Evolutionary conservation across 1,284 basidiomycete genomes (phyloP).

Genomic region (Cutaneotrichosporon sp.): DNA sequence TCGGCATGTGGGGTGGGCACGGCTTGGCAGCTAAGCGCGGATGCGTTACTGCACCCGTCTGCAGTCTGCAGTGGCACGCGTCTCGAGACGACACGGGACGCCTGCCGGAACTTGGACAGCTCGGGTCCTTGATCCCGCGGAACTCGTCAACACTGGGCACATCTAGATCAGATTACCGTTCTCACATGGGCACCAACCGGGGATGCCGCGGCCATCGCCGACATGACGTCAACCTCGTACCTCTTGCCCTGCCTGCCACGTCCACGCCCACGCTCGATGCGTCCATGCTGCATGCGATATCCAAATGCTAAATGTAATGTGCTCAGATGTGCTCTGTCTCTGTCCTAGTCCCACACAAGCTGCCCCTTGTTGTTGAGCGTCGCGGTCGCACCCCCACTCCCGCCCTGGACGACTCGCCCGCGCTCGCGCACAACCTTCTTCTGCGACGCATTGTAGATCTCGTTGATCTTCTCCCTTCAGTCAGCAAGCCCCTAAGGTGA

Average conservation of each 20-base stretch:
- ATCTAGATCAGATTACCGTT: background rate
- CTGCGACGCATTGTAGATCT: constrained; percentile 35
- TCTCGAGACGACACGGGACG: background rate
- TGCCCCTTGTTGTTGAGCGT: constrained; percentile 39
- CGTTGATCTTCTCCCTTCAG: constrained; percentile 44
- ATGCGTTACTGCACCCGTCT: too few relatives aligned
- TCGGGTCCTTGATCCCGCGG: constrained; percentile 5
- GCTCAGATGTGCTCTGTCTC: too few relatives aligned
- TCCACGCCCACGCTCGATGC: too few relatives aligned
- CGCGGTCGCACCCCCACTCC: constrained; percentile 20
- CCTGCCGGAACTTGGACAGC: background rate
- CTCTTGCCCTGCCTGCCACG: too few relatives aligned
- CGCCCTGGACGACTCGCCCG: constrained; percentile 26
- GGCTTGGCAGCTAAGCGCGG: too few relatives aligned
- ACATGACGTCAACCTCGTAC: too few relatives aligned
- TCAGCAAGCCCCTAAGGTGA: constrained; percentile 2
- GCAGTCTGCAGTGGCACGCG: background rate
- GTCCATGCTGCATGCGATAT: background rate
- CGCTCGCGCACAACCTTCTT: constrained; percentile 31
- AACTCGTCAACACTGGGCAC: background rate
- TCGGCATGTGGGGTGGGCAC: background rate
- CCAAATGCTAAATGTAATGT: background rate
- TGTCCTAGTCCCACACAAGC: constrained; percentile 45
- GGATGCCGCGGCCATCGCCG: too few relatives aligned
- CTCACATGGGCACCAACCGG: background rate